Conservation (phyloP, 106 monocot genomes). For the Dioscorea alata region DNA sequence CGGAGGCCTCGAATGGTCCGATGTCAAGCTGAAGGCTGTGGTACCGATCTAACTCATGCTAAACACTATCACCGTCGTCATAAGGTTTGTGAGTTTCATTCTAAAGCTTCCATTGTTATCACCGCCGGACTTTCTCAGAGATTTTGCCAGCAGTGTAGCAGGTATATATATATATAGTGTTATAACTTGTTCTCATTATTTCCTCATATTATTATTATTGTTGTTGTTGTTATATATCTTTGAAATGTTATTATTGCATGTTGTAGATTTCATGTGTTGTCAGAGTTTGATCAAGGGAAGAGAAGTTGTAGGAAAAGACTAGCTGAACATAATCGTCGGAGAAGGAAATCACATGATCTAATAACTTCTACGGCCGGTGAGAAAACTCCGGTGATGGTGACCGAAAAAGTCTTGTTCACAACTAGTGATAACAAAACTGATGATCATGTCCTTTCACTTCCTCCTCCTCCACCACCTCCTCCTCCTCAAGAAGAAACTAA, state of each 20-base stretch:
- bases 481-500: too few species aligned
- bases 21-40: conserved; percentile 4
- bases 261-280: conserved; percentile 14
- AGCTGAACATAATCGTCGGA: conserved; percentile 28
- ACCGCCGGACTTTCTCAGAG: neutral
- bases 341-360: conserved; percentile 15
- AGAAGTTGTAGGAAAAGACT: conserved; percentile 28
- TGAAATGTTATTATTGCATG: too few species aligned
- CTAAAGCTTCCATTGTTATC: neutral
- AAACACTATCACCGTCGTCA: conserved; percentile 2
- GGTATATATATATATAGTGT: neutral
- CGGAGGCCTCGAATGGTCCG: neutral
- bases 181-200: too few species aligned
- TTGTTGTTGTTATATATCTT: neutral
- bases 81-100: conserved; percentile 6
- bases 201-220: neutral
- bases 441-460: too few species aligned
- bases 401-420: too few species aligned
- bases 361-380: too few species aligned
- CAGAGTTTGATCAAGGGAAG: conserved; percentile 27
- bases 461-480: too few species aligned
- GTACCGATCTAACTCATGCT: neutral
- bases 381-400: too few species aligned
- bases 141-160: conserved; percentile 8
- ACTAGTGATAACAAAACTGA: too few species aligned